Conservation (phyloP, 345 rosid species). For the Heritiera fomes region DNA sequence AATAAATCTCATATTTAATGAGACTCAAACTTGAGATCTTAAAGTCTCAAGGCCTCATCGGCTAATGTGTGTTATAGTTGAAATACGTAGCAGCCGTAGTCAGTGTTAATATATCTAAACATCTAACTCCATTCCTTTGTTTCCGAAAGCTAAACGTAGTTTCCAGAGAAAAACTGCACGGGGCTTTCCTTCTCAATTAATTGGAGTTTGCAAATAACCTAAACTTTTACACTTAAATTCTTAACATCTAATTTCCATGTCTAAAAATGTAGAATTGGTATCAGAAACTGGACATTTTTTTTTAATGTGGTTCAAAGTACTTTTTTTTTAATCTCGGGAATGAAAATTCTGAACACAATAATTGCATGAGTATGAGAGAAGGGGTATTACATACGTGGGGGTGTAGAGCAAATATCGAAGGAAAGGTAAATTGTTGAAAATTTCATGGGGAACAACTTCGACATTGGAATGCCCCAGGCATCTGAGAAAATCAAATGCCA, state of each 20-base stretch:
- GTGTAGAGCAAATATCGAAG: constrained; percentile 74
- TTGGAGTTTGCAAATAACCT: neutral
- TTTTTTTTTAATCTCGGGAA: neutral
- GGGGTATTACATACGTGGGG: constrained; percentile 66
- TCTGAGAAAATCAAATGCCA: constrained; percentile 70
- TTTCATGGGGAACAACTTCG: constrained; percentile 63
- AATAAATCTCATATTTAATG: too few species aligned
- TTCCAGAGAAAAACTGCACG: neutral
- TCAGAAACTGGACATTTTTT: neutral
- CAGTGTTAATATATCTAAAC: too few species aligned
- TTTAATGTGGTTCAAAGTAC: neutral
- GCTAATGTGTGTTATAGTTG: too few species aligned
- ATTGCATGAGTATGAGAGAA: constrained; percentile 2
- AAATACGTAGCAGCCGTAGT: too few species aligned
- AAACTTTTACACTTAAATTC: too few species aligned
- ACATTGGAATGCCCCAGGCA: constrained; percentile 87
- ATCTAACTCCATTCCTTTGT: neutral
- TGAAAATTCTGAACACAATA: neutral
- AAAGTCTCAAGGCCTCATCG: too few species aligned
- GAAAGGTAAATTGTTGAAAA: constrained; percentile 58
- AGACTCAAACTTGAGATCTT: too few species aligned
- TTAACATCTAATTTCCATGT: neutral
- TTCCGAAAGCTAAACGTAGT: neutral
- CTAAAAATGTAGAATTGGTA: neutral
- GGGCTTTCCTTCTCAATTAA: neutral